These are phyloP conservation scores for Ascochyta rabiei DNA, from an alignment of 2,329 filamentous ascomycete species.

Conservation along the genomic window DNA sequence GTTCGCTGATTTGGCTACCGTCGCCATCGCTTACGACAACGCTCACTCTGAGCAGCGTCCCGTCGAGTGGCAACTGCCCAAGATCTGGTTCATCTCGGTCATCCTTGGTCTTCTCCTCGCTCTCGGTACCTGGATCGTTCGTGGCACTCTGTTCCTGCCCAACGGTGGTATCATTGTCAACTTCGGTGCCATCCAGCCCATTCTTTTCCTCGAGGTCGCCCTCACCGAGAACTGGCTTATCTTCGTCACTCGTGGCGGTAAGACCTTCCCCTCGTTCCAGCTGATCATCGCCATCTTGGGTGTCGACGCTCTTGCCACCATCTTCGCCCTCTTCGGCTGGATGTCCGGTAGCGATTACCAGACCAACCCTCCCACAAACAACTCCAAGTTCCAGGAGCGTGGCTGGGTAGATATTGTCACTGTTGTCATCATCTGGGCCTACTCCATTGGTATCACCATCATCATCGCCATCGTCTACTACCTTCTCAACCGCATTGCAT, in stretches of 20 bases:
- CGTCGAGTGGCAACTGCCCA: conserved; percentile 80
- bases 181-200: conserved; percentile 75
- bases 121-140: conserved; percentile 73
- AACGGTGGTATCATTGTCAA: conserved; percentile 77
- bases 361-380: conserved; percentile 51
- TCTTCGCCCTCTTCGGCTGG: conserved; percentile 80
- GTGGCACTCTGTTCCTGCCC: conserved; percentile 70
- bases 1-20: conserved; percentile 79
- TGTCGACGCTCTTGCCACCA: conserved; percentile 73
- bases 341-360: conserved; percentile 60
- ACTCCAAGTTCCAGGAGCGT: conserved; percentile 51
- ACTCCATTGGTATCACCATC: conserved; percentile 70
- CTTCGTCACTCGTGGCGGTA: conserved; percentile 64
- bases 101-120: conserved; percentile 72
- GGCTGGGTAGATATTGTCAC: conserved; percentile 68
- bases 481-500: conserved; percentile 63
- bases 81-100: conserved; percentile 79
- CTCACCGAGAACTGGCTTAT: conserved; percentile 62
- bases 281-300: conserved; percentile 72
- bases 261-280: conserved; percentile 78
- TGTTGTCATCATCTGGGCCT: conserved; percentile 68
- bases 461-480: conserved; percentile 70
- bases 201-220: conserved; percentile 61
- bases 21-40: conserved; percentile 80
- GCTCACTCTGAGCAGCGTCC: conserved; percentile 76